A percentile compares a stretch with the other conserved stretches of the same genome.
Conservation (phyloP, 202 grass and related monocot genomes). For the Brachypodium distachyon region DNA sequence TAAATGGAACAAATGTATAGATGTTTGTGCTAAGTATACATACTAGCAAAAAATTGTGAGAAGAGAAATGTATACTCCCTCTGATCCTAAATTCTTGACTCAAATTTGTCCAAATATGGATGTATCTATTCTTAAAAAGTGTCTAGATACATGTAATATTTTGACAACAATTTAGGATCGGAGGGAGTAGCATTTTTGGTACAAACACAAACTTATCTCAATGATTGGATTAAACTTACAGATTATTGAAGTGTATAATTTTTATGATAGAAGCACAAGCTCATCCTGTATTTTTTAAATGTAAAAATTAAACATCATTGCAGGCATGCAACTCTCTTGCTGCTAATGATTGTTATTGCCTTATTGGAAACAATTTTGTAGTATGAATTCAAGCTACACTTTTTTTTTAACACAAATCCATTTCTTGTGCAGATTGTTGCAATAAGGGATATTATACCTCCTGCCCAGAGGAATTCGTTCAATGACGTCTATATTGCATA, state of each 20-base stretch:
- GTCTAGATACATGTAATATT: no score
- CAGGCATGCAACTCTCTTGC: neutral
- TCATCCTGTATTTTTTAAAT: no score
- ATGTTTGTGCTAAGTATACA: neutral
- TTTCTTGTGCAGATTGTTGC: conserved; percentile 70
- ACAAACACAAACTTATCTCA: no score
- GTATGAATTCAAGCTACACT: neutral
- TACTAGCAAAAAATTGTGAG: neutral
- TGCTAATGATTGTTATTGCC: neutral
- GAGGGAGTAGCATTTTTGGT: no score
- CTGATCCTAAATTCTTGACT: no score
- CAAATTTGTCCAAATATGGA: no score
- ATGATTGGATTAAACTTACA: no score
- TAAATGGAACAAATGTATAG: neutral
- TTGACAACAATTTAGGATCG: no score
- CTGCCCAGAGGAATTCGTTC: conserved; percentile 53
- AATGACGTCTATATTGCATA: conserved; percentile 92
- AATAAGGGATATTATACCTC: conserved; percentile 94
- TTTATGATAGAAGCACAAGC: no score
- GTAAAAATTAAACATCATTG: neutral
- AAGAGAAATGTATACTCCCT: no score
- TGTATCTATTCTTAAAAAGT: no score
- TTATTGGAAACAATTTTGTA: neutral
- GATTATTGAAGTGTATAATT: neutral
- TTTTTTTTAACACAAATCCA: neutral